phyloP scores from a whole-genome alignment of 2,329 filamentous ascomycete genomes.

The Penicillium sp. region DNA sequence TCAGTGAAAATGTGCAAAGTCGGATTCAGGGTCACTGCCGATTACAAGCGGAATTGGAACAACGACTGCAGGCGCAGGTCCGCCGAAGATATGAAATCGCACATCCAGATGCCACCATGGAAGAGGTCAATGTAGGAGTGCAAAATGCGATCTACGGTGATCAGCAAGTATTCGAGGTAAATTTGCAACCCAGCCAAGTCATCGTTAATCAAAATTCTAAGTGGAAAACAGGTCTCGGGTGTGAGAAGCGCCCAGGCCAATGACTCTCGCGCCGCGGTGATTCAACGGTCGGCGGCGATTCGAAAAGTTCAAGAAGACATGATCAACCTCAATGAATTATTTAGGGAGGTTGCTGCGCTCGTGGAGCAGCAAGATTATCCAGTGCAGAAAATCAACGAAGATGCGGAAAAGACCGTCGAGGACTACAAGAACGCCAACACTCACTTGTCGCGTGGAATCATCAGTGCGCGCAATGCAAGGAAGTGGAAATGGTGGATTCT shows the following conservation, averaged over 20 bases:
- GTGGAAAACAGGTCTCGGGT: slow-evolving; percentile 5
- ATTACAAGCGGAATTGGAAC: slow-evolving; percentile 5
- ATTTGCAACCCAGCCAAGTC: too few relatives aligned
- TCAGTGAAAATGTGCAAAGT: slow-evolving; percentile 4
- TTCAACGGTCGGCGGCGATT: slow-evolving; percentile 11
- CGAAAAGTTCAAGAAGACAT: slow-evolving; percentile 13
- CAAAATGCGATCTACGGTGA: slow-evolving; percentile 6
- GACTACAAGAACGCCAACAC: slow-evolving; percentile 3
- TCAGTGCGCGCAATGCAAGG: slow-evolving; percentile 9
- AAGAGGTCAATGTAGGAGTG: slow-evolving; percentile 8
- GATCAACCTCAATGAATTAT: slow-evolving; percentile 5
- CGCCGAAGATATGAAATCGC: slow-evolving; percentile 11
- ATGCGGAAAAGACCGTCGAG: neutral
- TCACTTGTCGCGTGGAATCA: slow-evolving; percentile 4
- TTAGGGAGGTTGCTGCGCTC: slow-evolving; percentile 8
- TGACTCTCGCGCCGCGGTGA: slow-evolving; percentile 8
- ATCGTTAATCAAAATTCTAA: neutral
- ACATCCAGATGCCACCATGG: slow-evolving; percentile 4
- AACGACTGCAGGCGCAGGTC: slow-evolving; percentile 8
- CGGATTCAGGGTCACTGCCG: slow-evolving; percentile 2
- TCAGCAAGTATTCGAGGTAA: slow-evolving; percentile 6
- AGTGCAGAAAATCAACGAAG: slow-evolving; percentile 4
- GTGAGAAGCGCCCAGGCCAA: slow-evolving; percentile 7
- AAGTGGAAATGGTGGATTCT: slow-evolving; percentile 15
- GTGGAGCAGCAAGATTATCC: slow-evolving; percentile 7